phyloP scores from a whole-genome alignment of 805 yeast genomes.

The Yamadazyma insecticola region DNA sequence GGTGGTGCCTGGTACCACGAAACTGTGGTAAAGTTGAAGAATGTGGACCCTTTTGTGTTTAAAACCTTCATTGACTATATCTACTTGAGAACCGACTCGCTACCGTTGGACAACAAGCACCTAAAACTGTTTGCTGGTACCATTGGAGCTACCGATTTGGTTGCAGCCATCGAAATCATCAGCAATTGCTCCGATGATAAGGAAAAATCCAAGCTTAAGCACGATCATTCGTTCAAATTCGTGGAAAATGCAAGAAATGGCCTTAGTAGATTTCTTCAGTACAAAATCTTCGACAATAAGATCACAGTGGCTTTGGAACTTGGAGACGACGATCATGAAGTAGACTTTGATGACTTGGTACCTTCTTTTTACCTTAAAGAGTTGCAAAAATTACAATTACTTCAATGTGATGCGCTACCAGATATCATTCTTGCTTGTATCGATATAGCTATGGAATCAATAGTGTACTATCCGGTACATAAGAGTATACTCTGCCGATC shows the following conservation, averaged over 20 bases:
- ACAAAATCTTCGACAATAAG: conserved; percentile 17
- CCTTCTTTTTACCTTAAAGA: conserved; percentile 12
- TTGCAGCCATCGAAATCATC: conserved; percentile 22
- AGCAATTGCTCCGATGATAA: conserved; percentile 8
- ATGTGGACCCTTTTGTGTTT: conserved; percentile 18
- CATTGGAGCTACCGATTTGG: conserved; percentile 32
- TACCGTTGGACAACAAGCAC: conserved; percentile 16
- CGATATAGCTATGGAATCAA: conserved; percentile 19
- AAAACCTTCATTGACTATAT: conserved; percentile 23
- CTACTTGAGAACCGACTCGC: conserved; percentile 28
- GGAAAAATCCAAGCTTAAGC: conserved; percentile 23
- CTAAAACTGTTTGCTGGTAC: conserved; percentile 21
- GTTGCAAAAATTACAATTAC: conserved; percentile 18
- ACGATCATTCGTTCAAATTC: conserved; percentile 25
- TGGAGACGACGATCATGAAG: conserved; percentile 17
- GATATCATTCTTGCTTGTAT: conserved; percentile 45
- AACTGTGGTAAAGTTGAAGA: conserved; percentile 10
- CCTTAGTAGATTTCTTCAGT: conserved; percentile 23
- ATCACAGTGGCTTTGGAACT: conserved; percentile 3
- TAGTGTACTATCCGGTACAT: conserved; percentile 56
- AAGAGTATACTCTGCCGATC: conserved; percentile 56
- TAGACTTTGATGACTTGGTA: conserved; percentile 29
- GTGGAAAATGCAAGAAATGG: conserved; percentile 33
- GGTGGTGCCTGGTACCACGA: conserved; percentile 8
- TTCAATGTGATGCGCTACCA: conserved; percentile 27